Base-by-base conservation (phyloP, 768 basidiomycete genomes). In the Galerina marginata region DNA sequence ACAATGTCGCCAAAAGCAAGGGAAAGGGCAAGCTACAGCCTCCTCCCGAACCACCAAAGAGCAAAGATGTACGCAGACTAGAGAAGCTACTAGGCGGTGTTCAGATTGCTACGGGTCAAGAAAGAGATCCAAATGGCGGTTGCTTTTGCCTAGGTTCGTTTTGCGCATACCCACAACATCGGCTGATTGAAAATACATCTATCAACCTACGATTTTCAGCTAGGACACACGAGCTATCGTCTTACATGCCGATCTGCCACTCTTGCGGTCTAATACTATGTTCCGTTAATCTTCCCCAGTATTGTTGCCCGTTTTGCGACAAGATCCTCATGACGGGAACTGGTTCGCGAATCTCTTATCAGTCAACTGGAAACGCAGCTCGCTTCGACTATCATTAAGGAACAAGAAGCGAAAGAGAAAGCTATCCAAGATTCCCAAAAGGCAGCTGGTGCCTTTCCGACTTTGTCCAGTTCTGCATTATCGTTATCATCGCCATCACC, bases 111-210 rank as follows among this genome's bases (percentile, higher is more conserved):
- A 70, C 70, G n/a, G 75, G 74, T 0, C 69, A 55, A 0, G 69
- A 73, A 42, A 83, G 73, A 57, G 88, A 90, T 71, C 82, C 86
- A 0, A 83, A 81, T 42, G 84, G 86, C 4, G 88, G 89, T 0
- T 91, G 89, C 66, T 91, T 88, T 67, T 91, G 89, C 65, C 83
- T 85, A 75, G 87, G 89, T 86, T 54, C 36, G 74, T 65, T 29
- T 26, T 11, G 44, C 51, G 38, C 9, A 11, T 42, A n/a, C 9
- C 26, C n/a, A 9, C 51, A 36, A 45, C 16, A n/a, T 16, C 54
- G n/a, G 36, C 29, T 12, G n/a, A 48, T 25, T 43, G 16, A 46
- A 47, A 46, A 52, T 46, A 16, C 38, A 11, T 56, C 16, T 26
- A 39, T 48, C 48, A 38, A 44, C 45, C n/a, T 23, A 11, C 58